phyloP scores from a whole-genome alignment of 75 land plant species.

The Pinus albicaulis region DNA sequence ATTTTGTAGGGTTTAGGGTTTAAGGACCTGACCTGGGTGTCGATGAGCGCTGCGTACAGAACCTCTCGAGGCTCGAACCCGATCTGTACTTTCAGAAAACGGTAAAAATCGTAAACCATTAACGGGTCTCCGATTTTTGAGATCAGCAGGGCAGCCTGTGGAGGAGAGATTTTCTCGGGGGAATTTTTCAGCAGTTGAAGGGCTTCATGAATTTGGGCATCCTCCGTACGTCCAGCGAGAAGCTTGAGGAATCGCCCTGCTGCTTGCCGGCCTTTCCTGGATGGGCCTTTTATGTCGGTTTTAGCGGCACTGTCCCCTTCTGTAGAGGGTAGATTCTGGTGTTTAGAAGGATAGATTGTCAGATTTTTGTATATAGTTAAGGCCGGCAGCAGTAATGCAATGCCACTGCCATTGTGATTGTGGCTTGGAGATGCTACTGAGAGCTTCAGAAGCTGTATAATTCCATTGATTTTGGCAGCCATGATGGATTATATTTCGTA shows the following conservation, averaged over 20 bases:
- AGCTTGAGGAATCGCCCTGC: neutral
- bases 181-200: neutral
- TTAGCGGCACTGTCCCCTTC: neutral
- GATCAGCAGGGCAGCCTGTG: constrained; percentile 2
- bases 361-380: neutral
- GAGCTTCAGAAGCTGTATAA: neutral
- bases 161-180: constrained; percentile 2
- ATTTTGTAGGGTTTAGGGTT: constrained; percentile 9
- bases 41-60: constrained; percentile 7
- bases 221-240: neutral
- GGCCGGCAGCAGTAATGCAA: neutral
- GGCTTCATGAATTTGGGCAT: neutral
- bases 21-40: constrained; percentile 4
- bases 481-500: neutral
- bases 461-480: neutral
- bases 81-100: neutral
- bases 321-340: neutral
- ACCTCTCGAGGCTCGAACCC: neutral
- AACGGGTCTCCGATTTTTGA: constrained; percentile 1
- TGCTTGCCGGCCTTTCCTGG: constrained; percentile 1
- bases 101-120: constrained; percentile 1
- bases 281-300: neutral
- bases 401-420: neutral
- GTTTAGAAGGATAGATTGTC: neutral
- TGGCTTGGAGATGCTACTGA: neutral